Conservation (phyloP, 352 stramenopile species). For the Phytophthora cactorum region DNA sequence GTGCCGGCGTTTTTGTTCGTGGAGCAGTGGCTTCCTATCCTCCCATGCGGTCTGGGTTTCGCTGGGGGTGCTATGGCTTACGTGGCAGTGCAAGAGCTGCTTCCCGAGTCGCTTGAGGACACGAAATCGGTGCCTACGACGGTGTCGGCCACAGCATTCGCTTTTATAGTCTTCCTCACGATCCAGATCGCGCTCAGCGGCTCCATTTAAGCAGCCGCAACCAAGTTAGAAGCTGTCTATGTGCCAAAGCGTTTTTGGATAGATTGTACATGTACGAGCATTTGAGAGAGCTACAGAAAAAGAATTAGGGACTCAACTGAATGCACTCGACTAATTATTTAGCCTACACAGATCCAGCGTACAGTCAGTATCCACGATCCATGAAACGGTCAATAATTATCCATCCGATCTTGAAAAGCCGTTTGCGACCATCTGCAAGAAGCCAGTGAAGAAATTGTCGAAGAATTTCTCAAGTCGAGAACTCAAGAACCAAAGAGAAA, state of each 20-base stretch:
- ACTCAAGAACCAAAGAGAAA: constrained; percentile 6
- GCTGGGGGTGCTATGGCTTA: constrained; percentile 97
- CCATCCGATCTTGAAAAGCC: constrained; percentile 22
- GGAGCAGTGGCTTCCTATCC: constrained; percentile 93
- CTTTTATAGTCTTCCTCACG: constrained; percentile 85
- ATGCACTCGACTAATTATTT: constrained; percentile 36
- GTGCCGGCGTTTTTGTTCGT: constrained; percentile 95
- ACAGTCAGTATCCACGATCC: too few relatives aligned
- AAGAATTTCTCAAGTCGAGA: constrained; percentile 15
- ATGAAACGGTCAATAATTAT: constrained; percentile 11
- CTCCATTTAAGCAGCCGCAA: constrained; percentile 31
- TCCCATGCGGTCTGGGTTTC: constrained; percentile 96
- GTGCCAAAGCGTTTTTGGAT: too few relatives aligned
- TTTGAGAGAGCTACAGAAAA: neutral
- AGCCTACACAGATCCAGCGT: constrained; percentile 1
- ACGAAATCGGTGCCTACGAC: constrained; percentile 81
- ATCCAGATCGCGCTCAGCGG: constrained; percentile 83
- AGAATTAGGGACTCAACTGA: constrained; percentile 1
- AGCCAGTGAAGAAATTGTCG: constrained; percentile 17
- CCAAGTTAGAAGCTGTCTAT: neutral
- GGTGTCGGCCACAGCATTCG: constrained; percentile 67
- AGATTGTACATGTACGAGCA: constrained; percentile 9
- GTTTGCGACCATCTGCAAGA: constrained; percentile 20
- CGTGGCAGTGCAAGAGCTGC: constrained; percentile 91
- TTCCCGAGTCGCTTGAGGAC: constrained; percentile 86